These are phyloP conservation scores for Isatis tinctoria DNA, from an alignment of 345 rosid genomes.

Conservation along the genomic window DNA sequence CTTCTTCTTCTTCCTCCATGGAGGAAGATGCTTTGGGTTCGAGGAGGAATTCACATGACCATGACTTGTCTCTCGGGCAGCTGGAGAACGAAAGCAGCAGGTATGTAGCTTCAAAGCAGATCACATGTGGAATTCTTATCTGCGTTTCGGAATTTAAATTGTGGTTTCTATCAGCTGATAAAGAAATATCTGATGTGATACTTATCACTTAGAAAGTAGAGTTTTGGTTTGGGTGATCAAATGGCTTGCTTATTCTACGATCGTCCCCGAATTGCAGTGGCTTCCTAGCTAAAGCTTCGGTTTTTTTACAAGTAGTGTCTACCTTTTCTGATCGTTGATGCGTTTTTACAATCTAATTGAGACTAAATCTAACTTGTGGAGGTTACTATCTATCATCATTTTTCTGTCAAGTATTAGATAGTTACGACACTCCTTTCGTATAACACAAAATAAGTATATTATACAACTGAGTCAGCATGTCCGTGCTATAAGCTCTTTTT, in stretches of 20 bases:
- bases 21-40: constrained; percentile 51
- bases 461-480: background rate
- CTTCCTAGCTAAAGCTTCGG: background rate
- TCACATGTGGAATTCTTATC: background rate
- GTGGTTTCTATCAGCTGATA: background rate
- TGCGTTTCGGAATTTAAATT: background rate
- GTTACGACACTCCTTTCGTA: background rate
- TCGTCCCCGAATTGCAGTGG: background rate
- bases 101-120: constrained; percentile 30
- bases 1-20: constrained; percentile 27
- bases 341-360: constrained; percentile 2
- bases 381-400: background rate
- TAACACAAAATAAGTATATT: background rate
- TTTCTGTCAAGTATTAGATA: background rate
- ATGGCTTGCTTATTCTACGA: background rate
- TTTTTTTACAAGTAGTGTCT: background rate
- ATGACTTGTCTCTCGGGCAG: constrained; percentile 63
- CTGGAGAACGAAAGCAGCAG: constrained; percentile 60
- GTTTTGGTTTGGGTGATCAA: constrained; percentile 5
- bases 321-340: constrained; percentile 4
- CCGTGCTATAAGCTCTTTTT: background rate
- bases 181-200: background rate
- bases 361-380: background rate
- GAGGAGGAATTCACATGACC: constrained; percentile 44
- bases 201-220: background rate